Conservation (phyloP, 768 basidiomycete genomes). For the Flagelloscypha sp. region DNA sequence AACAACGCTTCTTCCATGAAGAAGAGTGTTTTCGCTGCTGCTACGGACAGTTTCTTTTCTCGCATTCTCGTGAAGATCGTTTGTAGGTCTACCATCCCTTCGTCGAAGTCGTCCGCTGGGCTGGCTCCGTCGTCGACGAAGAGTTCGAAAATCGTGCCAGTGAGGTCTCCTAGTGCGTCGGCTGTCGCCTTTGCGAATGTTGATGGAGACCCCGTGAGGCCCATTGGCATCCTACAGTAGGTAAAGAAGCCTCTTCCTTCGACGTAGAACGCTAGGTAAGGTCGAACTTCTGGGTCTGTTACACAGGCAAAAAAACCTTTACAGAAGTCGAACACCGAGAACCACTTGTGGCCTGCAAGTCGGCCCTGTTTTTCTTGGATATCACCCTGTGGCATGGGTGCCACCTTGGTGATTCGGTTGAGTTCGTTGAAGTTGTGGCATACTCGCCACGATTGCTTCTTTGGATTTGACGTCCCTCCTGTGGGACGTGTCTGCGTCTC, state of each 20-base stretch:
- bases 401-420: constrained; percentile 21
- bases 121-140: constrained; percentile 32
- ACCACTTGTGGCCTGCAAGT: constrained; percentile 26
- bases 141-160: constrained; percentile 17
- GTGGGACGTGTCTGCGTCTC: neutral
- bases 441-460: constrained; percentile 19
- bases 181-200: constrained; percentile 24
- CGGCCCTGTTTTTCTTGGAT: constrained; percentile 29
- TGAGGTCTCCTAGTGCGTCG: constrained; percentile 15
- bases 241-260: constrained; percentile 28
- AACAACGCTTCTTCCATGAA: constrained; percentile 6
- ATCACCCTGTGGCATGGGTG: constrained; percentile 27
- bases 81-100: constrained; percentile 16
- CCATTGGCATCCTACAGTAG: constrained; percentile 31
- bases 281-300: constrained; percentile 10
- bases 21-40: constrained; percentile 6
- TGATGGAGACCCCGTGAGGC: constrained; percentile 29
- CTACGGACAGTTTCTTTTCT: constrained; percentile 20
- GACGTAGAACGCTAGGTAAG: constrained; percentile 27
- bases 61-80: constrained; percentile 20
- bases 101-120: constrained; percentile 23
- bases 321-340: constrained; percentile 29
- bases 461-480: neutral
- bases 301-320: constrained; percentile 24
- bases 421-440: constrained; percentile 30